Conservation (phyloP, 2,329 filamentous ascomycete species). For the Trichoderma koningii region DNA sequence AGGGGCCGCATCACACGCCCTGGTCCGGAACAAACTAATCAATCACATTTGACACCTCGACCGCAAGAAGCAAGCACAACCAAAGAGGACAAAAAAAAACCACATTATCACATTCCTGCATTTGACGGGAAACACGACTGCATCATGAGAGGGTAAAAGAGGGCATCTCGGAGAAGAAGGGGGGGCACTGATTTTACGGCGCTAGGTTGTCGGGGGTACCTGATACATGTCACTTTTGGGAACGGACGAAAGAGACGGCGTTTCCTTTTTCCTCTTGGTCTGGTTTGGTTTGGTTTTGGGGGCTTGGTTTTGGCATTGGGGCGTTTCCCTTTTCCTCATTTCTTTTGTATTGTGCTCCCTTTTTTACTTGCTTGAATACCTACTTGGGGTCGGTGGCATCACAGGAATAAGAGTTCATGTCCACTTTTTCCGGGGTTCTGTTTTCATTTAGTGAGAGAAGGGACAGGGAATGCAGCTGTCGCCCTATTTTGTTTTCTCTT, state of each 20-base stretch:
- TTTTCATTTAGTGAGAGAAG: not conserved
- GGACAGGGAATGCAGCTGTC: not conserved
- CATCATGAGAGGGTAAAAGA: no score
- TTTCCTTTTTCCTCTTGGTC: not conserved
- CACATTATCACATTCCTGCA: no score
- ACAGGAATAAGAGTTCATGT: not conserved
- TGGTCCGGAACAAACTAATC: not conserved
- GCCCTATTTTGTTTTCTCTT: not conserved
- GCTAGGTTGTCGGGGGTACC: not conserved
- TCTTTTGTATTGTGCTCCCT: no score
- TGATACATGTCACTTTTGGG: not conserved
- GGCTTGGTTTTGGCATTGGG: not conserved
- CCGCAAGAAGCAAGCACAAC: not conserved
- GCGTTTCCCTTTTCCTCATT: not conserved
- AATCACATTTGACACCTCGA: not conserved
- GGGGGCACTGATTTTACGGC: not conserved
- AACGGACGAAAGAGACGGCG: slow-evolving; percentile 3
- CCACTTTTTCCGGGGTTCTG: not conserved
- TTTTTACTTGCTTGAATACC: not conserved
- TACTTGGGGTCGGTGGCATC: not conserved
- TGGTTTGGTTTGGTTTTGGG: not conserved
- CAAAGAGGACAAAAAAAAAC: not conserved
- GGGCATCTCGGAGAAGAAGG: no score
- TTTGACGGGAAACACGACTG: no score
- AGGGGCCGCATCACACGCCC: slow-evolving; percentile 1